Base-by-base conservation (phyloP, 1,139 yeast species). In the Eremothecium coryli region DNA sequence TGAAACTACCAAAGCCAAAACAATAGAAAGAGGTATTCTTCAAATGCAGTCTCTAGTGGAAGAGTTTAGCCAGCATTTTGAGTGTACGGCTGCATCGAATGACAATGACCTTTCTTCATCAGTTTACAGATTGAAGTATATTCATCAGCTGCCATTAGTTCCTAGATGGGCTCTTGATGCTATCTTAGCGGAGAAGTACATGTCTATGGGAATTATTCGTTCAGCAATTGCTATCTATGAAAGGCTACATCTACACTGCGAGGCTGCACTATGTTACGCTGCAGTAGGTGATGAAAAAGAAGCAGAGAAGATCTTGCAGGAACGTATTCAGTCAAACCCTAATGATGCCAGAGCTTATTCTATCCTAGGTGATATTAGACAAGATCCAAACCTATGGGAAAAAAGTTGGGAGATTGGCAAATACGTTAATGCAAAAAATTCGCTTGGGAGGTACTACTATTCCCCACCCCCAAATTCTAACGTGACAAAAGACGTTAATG, bases 31-130 rank as follows among this genome's bases (percentile, higher is more conserved):
- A 57, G 97, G 97, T 35, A 77, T 88, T 10, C 65, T 90, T 36
- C 98, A 93, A 60, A 78, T 93, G 79, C 93, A 90, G 34, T 78
- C 94, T 4, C 65, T 93, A 33, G 90, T 88, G 18, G 96, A 88
- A 52, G 97, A 88, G 54, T 65, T 86, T 28, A 95, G 93, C 1
- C 67, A 71, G 39, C 25, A 27, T 18, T 62, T 78, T 2, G 68
- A 78, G 41, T 60, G 76, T 35, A 68, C 82, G 30, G 85, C 93
- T 4, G 66, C 66, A 37, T 61, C 67, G 0, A 58, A 57, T 18
- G 68, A 65, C 22, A 49, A 54, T 4, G 55, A 52, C 5, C n/a
- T 48, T 38, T 18, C 38, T 23, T 17, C 60, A 4, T 52, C 62
- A 18, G 37, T 42, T 5, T 66, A 77, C 4, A 70, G 96, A 46